These are phyloP conservation scores for Actinomucor elegans DNA, from an alignment of 371 early-diverging fungal genomes.

Conservation along the genomic window DNA sequence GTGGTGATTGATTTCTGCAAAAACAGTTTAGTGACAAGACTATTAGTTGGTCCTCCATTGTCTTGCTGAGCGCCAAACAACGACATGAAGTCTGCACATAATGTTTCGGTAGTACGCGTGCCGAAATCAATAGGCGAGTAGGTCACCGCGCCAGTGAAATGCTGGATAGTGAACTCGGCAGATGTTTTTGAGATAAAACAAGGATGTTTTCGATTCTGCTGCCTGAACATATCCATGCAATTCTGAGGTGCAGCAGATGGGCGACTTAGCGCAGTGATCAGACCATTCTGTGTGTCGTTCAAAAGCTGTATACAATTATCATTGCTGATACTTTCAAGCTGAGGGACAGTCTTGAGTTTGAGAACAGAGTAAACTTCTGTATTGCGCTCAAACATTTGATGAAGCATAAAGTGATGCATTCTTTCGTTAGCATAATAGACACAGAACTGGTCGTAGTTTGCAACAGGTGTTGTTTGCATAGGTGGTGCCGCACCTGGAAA, in stretches of 20 bases:
- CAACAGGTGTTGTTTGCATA: constrained; percentile 24
- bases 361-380: constrained; percentile 40
- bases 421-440: constrained; percentile 81
- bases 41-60: constrained; percentile 16
- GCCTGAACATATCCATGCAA: constrained; percentile 14
- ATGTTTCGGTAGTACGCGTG: constrained; percentile 60
- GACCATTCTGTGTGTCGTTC: constrained; percentile 37
- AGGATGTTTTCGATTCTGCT: constrained; percentile 14
- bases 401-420: constrained; percentile 58
- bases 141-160: constrained; percentile 71
- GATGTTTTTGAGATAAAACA: constrained; percentile 2
- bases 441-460: constrained; percentile 71
- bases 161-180: constrained; percentile 65
- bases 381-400: constrained; percentile 60
- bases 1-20: constrained; percentile 37
- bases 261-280: constrained; percentile 44
- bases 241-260: constrained; percentile 2
- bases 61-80: constrained; percentile 44
- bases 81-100: constrained; percentile 77
- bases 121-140: constrained; percentile 74
- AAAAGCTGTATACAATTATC: constrained; percentile 43
- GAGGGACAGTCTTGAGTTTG: constrained; percentile 22
- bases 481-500: constrained; percentile 52
- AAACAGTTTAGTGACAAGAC: constrained; percentile 20
- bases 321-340: constrained; percentile 27